Conservation (phyloP, 1,284 basidiomycete genomes). For the Cryptococcus sp. region DNA sequence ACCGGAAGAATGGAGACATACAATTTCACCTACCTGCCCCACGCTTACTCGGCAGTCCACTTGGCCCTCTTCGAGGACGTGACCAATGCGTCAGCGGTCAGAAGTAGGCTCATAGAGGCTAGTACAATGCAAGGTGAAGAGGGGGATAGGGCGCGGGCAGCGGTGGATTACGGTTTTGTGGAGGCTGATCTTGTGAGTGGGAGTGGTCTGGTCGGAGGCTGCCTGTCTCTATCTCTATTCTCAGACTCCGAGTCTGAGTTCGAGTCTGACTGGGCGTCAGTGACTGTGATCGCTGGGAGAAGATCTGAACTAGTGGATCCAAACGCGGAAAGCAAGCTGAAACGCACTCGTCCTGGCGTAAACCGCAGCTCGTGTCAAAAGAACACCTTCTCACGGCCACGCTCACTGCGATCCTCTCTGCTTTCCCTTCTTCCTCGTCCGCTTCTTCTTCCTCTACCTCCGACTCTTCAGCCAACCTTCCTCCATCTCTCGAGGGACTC, state of each 20-base stretch:
- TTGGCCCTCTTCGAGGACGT: conserved; percentile 70
- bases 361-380: conserved; percentile 42
- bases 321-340: background rate
- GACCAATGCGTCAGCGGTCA: conserved; percentile 63
- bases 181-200: conserved; percentile 65
- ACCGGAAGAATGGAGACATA: conserved; percentile 52
- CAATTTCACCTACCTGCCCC: conserved; percentile 45
- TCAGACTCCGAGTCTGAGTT: background rate
- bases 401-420: conserved; percentile 72
- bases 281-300: too few relatives aligned
- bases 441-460: conserved; percentile 7
- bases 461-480: too few relatives aligned
- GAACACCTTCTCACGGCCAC: conserved; percentile 76
- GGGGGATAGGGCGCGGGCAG: conserved; percentile 69
- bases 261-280: background rate
- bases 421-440: conserved; percentile 35
- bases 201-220: conserved; percentile 29
- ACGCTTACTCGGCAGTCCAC: conserved; percentile 55
- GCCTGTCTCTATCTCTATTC: background rate
- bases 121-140: conserved; percentile 61
- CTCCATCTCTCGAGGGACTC: background rate
- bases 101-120: conserved; percentile 68
- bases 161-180: conserved; percentile 84
- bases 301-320: background rate
- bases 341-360: background rate